These are phyloP conservation scores for Nannochloris sp. DNA, from an alignment of 139 green algal species.

Conservation along the genomic window DNA sequence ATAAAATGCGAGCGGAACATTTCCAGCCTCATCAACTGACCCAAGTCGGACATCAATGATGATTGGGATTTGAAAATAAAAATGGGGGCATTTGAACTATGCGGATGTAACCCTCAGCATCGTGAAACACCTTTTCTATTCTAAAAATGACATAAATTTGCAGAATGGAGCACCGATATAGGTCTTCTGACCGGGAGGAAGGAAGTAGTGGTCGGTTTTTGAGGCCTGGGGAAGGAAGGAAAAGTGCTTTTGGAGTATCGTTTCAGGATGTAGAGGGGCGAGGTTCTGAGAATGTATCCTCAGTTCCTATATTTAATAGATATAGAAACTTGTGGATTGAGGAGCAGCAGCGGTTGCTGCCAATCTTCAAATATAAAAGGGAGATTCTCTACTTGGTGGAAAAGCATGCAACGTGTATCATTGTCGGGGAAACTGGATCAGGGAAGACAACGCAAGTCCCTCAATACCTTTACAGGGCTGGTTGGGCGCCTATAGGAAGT, in stretches of 20 bases:
- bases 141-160: too few relatives aligned
- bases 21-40: too few relatives aligned
- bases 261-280: conserved; percentile 23
- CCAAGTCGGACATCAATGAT: too few relatives aligned
- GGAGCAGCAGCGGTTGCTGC: conserved; percentile 31
- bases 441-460: conserved; percentile 67
- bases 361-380: conserved; percentile 30
- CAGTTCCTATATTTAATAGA: conserved; percentile 10
- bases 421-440: conserved; percentile 65
- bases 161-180: neutral
- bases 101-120: too few relatives aligned
- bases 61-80: too few relatives aligned
- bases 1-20: too few relatives aligned
- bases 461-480: conserved; percentile 52
- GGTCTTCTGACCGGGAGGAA: neutral
- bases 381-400: conserved; percentile 78
- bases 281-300: too few relatives aligned
- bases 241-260: conserved; percentile 34
- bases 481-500: conserved; percentile 32
- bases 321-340: conserved; percentile 23
- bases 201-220: conserved; percentile 10
- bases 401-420: conserved; percentile 47
- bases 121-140: too few relatives aligned
- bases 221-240: conserved; percentile 20
- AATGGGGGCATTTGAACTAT: too few relatives aligned